phyloP scores from a whole-genome alignment of 495 filamentous ascomycete genomes.

The Penicillium lividum region DNA sequence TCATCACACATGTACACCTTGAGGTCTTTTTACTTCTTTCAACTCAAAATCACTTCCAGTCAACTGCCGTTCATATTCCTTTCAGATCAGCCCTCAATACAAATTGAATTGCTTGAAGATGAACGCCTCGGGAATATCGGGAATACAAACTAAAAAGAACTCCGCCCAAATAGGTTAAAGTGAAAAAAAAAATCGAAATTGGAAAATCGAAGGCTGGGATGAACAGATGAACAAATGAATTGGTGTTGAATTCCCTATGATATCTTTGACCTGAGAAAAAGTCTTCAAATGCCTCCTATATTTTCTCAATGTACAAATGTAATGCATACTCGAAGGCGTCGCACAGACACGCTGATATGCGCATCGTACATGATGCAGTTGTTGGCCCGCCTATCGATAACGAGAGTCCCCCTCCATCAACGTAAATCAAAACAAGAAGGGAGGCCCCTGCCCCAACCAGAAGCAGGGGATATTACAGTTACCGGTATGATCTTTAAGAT shows the following conservation, averaged over 20 bases:
- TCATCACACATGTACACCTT: background rate
- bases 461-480: conserved; percentile 15
- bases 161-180: background rate
- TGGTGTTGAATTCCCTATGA: background rate
- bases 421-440: background rate
- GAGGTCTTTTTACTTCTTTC: background rate
- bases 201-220: conserved; percentile 23
- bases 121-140: background rate
- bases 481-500: background rate
- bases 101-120: background rate
- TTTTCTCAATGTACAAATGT: background rate
- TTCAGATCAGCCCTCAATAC: background rate
- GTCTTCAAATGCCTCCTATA: background rate
- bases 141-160: background rate
- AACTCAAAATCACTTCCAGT: background rate
- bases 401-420: conserved; percentile 24
- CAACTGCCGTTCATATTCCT: background rate
- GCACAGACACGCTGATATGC: conserved; percentile 18
- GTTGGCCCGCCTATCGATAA: conserved; percentile 24
- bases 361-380: conserved; percentile 17
- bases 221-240: background rate
- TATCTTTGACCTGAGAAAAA: conserved; percentile 6
- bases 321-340: conserved; percentile 1
- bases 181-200: conserved; percentile 4
- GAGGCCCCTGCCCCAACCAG: conserved; percentile 15